Evolutionary conservation across 495 filamentous ascomycete species (phyloP).

Genomic region (Podospora sp.): DNA sequence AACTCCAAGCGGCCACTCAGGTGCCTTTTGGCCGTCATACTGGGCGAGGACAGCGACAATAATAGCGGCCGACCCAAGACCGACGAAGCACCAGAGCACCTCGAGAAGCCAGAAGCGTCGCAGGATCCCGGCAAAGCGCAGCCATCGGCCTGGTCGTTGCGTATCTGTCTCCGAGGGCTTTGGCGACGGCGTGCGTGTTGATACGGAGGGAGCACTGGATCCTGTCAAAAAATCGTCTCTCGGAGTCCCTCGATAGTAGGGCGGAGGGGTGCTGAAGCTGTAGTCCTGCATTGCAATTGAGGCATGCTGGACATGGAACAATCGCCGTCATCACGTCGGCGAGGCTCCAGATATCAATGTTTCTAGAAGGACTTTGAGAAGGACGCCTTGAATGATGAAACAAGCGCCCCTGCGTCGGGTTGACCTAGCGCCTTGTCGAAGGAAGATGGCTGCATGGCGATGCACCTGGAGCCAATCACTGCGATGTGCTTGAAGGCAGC

Average conservation of each 20-base stretch:
- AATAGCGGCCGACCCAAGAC: constrained; percentile 16
- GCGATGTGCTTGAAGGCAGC: not conserved
- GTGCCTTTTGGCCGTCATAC: constrained; percentile 40
- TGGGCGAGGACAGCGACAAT: constrained; percentile 39
- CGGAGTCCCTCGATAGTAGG: not conserved
- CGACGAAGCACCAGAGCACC: constrained; percentile 13
- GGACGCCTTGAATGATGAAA: not conserved
- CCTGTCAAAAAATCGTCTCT: not conserved
- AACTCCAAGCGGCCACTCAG: constrained; percentile 46
- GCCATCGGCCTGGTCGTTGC: not conserved
- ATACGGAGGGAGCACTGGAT: not conserved
- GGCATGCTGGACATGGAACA: not conserved
- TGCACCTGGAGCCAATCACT: not conserved
- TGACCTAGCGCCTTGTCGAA: not conserved
- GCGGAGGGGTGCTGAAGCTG: not conserved
- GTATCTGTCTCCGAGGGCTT: not conserved
- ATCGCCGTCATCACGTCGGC: not conserved
- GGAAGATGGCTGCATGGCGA: not conserved
- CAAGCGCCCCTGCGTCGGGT: not conserved
- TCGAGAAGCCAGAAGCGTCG: constrained; percentile 9
- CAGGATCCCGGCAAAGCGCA: not conserved
- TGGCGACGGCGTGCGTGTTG: not conserved
- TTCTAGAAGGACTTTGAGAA: not conserved
- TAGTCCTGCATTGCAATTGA: not conserved
- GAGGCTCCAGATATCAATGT: not conserved